Conservation (phyloP, 106 monocot species). For the Acanthochlamys bracteata region DNA sequence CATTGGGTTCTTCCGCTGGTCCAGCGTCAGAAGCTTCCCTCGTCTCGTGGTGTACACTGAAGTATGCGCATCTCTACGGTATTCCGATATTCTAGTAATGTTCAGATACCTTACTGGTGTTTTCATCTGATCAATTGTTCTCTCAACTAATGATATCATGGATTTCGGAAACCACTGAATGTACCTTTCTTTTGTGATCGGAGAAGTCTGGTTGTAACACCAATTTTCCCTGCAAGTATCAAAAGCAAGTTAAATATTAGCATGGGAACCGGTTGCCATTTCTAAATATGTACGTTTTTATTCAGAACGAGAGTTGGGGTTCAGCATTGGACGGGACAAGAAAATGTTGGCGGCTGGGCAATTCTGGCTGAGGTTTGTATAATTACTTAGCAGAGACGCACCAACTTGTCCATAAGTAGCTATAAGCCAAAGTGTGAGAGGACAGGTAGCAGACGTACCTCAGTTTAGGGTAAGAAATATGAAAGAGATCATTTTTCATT, state of each 20-base stretch:
- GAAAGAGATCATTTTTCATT: too few relatives aligned
- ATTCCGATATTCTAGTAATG: conserved; percentile 41
- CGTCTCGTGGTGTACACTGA: conserved; percentile 28
- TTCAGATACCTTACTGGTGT: conserved; percentile 38
- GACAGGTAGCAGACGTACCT: too few relatives aligned
- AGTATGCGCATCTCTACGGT: conserved; percentile 34
- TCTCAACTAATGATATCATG: conserved; percentile 22
- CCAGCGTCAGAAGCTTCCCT: conserved; percentile 22
- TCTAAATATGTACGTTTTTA: too few relatives aligned
- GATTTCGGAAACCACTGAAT: conserved; percentile 21
- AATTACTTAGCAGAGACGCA: too few relatives aligned
- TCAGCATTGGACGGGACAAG: too few relatives aligned
- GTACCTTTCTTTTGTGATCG: conserved; percentile 21
- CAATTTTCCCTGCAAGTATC: conserved; percentile 26
- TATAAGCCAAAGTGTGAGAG: too few relatives aligned
- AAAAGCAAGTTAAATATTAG: background rate
- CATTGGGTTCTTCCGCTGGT: conserved; percentile 9
- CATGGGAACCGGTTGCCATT: too few relatives aligned
- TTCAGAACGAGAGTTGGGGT: too few relatives aligned
- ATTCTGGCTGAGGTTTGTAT: too few relatives aligned
- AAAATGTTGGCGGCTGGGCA: too few relatives aligned
- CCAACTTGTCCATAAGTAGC: too few relatives aligned
- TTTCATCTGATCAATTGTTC: conserved; percentile 22
- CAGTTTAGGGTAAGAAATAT: too few relatives aligned
- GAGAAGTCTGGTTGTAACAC: conserved; percentile 40